Conservation (phyloP, 2,329 filamentous ascomycete genomes). For the Didymella keratinophila region DNA sequence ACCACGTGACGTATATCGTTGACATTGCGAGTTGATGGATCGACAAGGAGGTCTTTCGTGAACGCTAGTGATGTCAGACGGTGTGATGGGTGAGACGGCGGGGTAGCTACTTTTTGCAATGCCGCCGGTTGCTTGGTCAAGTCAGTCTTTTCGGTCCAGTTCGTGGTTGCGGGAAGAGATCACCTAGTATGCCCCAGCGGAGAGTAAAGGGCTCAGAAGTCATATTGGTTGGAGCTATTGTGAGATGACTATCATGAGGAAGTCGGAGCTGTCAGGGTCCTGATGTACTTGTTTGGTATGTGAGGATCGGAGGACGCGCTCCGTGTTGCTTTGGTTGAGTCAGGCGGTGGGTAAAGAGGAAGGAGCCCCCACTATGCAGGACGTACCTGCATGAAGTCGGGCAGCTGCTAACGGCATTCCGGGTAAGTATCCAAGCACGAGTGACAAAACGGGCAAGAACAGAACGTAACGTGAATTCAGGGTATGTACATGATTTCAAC, state of each 20-base stretch:
- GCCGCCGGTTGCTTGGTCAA: slow-evolving; percentile 63
- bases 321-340: slow-evolving; percentile 10
- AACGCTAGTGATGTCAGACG: slow-evolving; percentile 14
- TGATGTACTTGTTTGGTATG: background rate
- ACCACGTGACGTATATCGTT: slow-evolving; percentile 74
- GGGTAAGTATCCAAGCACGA: slow-evolving; percentile 15
- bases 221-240: slow-evolving; percentile 19
- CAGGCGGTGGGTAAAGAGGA: slow-evolving; percentile 1
- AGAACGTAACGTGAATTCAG: slow-evolving; percentile 59
- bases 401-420: slow-evolving; percentile 18
- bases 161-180: background rate
- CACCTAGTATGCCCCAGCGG: slow-evolving; percentile 40
- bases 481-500: slow-evolving; percentile 50
- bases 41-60: slow-evolving; percentile 77
- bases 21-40: slow-evolving; percentile 72
- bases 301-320: slow-evolving; percentile 2
- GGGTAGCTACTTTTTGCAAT: slow-evolving; percentile 28
- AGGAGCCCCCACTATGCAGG: slow-evolving; percentile 7
- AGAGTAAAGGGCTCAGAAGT: slow-evolving; percentile 30
- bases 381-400: slow-evolving; percentile 11
- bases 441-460: slow-evolving; percentile 45
- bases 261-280: background rate
- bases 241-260: background rate
- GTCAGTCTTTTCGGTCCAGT: slow-evolving; percentile 15
- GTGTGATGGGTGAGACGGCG: background rate